These are phyloP conservation scores for Aspergillus fumigatus DNA, from an alignment of 2,329 filamentous ascomycete genomes.

Conservation along the genomic window DNA sequence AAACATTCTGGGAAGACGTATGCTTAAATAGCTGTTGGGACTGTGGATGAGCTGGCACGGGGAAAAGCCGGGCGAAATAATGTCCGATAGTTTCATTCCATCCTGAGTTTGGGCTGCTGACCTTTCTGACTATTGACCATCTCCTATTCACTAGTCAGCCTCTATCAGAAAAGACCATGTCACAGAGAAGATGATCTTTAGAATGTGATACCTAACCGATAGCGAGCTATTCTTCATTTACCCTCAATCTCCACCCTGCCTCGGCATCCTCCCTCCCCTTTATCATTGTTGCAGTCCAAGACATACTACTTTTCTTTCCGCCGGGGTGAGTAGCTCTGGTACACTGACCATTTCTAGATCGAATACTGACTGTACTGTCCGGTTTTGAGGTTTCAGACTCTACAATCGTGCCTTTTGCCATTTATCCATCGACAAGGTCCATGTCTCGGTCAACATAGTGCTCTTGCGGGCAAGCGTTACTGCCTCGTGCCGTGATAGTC, in stretches of 20 bases:
- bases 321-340: neutral
- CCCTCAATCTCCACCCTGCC: neutral
- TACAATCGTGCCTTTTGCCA: neutral
- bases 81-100: conserved; percentile 2
- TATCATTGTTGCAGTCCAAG: neutral
- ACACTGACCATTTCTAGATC: neutral
- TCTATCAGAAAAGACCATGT: neutral
- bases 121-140: neutral
- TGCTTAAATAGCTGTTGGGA: neutral
- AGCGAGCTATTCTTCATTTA: neutral
- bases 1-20: neutral
- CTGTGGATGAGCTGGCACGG: neutral
- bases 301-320: neutral
- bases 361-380: neutral
- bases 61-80: conserved; percentile 6
- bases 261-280: neutral
- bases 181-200: neutral
- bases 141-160: neutral
- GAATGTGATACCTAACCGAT: neutral
- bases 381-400: neutral
- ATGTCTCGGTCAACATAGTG: neutral
- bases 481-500: neutral
- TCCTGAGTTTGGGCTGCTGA: neutral
- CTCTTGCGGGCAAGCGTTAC: neutral
- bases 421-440: neutral